Evolutionary conservation across 495 filamentous ascomycete species (phyloP), one percentile per base, ranked within the genome.

Genomic region (Pseudomonodictys pantanalensis): DNA sequence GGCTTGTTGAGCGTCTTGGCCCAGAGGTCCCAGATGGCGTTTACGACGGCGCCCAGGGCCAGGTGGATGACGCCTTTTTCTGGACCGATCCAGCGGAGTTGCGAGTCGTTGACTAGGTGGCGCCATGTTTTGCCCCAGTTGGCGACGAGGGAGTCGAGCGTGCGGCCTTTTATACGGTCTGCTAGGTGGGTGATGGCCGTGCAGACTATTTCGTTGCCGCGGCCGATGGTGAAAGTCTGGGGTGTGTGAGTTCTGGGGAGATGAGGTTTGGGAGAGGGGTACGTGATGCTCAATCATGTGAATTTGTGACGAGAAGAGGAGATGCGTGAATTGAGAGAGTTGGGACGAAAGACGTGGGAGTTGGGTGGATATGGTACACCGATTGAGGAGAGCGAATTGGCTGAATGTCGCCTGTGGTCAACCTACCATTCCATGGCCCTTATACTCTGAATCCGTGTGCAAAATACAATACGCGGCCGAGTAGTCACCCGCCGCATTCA

Each of bases 1-100:
- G 92, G 92, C 74, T 95, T 96, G 32, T 81, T 77, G 15, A 91
- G 82, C 10, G 79, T 79, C 72, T 96, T 96, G 38, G 90, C 90
- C 91, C 92, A 95, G 15, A 97, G 83, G 75, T 97, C 92, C 92
- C 92, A 97, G 60, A 95, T 75, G 0, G 91, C 92, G 70, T 97
- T 97, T 52, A 97, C 86, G 22, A 96, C 86, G 30, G 91, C 89
- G 25, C 89, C 91, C 0, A 95, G 85, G 2, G 92, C 92, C 0
- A 97, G 84, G 73, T 97, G 92, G 60, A 92, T 93, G 15, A 96
- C 92, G 48, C 92, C 92, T 75, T 96, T 96, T 69, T 97, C 92
- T 1, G 92, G 92, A 0, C 92, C 92, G 68, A 96, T 92, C 92
- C 92, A 97, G 26, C 92, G 88, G 28, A 96, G 78, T 67, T 96